Base-by-base conservation (phyloP, 2,329 filamentous ascomycete species). In the Cucurbitaria berberidis region DNA sequence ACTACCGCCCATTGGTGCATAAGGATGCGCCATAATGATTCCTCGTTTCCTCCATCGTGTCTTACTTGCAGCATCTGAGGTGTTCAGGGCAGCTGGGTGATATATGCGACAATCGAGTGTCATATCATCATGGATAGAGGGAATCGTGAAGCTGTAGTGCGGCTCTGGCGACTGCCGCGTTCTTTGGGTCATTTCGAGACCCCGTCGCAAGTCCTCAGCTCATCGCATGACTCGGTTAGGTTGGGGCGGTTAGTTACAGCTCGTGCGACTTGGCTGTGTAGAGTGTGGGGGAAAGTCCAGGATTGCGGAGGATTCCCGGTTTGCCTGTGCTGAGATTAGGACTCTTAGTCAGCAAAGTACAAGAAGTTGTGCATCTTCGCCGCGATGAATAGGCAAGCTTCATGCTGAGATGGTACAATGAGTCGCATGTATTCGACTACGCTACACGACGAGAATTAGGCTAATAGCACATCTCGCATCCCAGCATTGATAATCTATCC, bases 11-110 rank as follows among this genome's bases (percentile, higher is more conserved):
- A 98, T 79, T 0, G 91, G 88, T 29, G 91, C 91, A 70, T 98
- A 98, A 0, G 95, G 93, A 74, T 98, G 95, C 11, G 93, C 93
- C 34, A 98, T 78, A 3, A 96, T 80, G 0, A 86, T 86, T 3
- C 81, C 84, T 55, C 75, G 80, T 53, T 73, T 78, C 41, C 54
- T 68, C 74, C 73, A 78, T 57, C 27, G 29, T 26, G 11, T 43
- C 8, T 27, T 45, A 26, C 24, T 16, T 5, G 27, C n/a, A 48
- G 19, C 36, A 39, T 24, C 27, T 29, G 53, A 50, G 40, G 52
- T 68, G 48, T 67, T 62, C 53, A 67, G 57, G 27, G 35, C 55
- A 36, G 55, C 58, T 32, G 76, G 63, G 64, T 95, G 88, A 74
- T 95, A 96, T 54, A 98, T 77, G 51, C 93, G 89, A 70, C 92